Evolutionary conservation across 2,329 filamentous ascomycete species (phyloP).

Genomic region (Pseudogymnoascus sp.): DNA sequence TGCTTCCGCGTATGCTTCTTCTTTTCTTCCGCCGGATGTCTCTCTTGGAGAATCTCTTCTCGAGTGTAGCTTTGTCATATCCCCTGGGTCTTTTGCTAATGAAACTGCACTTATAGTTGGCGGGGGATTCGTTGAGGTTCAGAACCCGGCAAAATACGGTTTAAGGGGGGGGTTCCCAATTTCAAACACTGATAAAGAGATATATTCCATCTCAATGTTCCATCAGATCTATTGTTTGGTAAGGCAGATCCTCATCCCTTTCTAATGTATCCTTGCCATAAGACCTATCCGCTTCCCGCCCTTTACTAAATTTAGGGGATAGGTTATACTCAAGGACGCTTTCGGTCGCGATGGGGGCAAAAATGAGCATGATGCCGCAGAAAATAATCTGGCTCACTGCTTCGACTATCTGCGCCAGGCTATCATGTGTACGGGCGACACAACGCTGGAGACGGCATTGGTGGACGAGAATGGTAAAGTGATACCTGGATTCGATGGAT

Average conservation of each 20-base stretch:
- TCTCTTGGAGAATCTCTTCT: neutral
- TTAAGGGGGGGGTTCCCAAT: neutral
- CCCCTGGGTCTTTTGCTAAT: neutral
- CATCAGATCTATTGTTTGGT: neutral
- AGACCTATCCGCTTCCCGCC: neutral
- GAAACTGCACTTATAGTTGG: neutral
- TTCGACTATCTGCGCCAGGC: constrained; percentile 18
- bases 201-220: neutral
- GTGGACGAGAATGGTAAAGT: neutral
- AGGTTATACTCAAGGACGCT: neutral
- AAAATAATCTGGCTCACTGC: constrained; percentile 15
- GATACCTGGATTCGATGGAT: neutral
- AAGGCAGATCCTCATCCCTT: neutral
- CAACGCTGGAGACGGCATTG: constrained; percentile 30
- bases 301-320: neutral
- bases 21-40: neutral
- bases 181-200: neutral
- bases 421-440: constrained; percentile 18
- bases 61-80: neutral
- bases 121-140: neutral
- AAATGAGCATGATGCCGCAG: neutral
- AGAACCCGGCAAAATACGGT: neutral
- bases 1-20: neutral
- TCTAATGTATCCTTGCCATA: neutral
- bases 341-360: neutral